Base-by-base conservation (phyloP, 2,329 filamentous ascomycete genomes). In the Sarocladium strictum region DNA sequence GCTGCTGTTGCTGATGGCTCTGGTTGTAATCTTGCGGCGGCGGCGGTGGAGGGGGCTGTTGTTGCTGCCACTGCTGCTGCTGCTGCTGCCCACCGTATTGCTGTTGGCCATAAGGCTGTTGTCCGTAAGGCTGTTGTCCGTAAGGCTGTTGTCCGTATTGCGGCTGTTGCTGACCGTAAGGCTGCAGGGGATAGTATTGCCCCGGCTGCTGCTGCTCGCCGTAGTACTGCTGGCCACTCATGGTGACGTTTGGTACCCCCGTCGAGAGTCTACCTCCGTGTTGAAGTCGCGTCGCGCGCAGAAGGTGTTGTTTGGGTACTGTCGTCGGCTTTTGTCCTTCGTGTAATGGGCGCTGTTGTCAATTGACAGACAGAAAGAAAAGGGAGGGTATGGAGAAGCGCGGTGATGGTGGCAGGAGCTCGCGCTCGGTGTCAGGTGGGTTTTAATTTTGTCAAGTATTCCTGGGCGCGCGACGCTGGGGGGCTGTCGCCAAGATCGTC, bases 71-170 rank as follows among this genome's bases (percentile, higher is more conserved):
- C 35, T 67, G 66, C 6, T 60, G 45, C 17, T 58, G 54, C 10
- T 59, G 57, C 37, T 60, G 58, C 54, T 60, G 50, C n/a, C 23
- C 19, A 7, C 35, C 50, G 15, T 53, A 40, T 56, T 64, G 59
- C 21, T 61, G 55, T 19, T 62, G 64, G 23, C 58, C 60, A 15
- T 57, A 60, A 24, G 53, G 62, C 49, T 58, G 63, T 24, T 63
- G 63, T 2, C 66, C 61, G 32, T 67, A 62, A 32, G 58, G 58
- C 23, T 59, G 63, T n/a, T n/a, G n/a, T n/a, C n/a, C n/a, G n/a
- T n/a, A n/a, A n/a, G n/a, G n/a, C n/a, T n/a, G 58, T 24, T 63
- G 63, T 2, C 66, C 61, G 32, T 50, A 50, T 57, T 11, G 56
- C 47, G 63, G 59, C 33, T 60, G 58, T 52, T 60, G 50, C 12